These are phyloP conservation scores for Zoysia matrella DNA, from an alignment of 202 grass and related monocot genomes.

Conservation along the genomic window DNA sequence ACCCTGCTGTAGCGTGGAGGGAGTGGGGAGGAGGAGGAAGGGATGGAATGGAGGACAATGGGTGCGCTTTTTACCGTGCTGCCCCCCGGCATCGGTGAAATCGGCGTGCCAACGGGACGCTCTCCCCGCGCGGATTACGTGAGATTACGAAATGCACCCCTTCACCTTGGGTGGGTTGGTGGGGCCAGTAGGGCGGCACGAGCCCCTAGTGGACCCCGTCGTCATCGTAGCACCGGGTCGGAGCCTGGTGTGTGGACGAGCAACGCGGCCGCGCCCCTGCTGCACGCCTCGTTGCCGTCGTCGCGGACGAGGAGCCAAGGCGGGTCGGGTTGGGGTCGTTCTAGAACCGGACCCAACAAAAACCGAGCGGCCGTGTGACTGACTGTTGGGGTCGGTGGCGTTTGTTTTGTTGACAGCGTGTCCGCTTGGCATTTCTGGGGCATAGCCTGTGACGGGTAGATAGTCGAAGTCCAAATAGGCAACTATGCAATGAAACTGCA, in stretches of 20 bases:
- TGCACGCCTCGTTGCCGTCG: background rate
- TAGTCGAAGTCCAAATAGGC: too few relatives aligned
- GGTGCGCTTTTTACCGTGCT: constrained; percentile 45
- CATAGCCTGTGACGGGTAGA: too few relatives aligned
- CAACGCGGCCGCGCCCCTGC: background rate
- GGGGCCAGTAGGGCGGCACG: constrained; percentile 31
- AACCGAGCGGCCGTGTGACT: too few relatives aligned
- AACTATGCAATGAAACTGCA: too few relatives aligned
- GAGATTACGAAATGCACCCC: constrained; percentile 49
- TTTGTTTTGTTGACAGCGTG: background rate
- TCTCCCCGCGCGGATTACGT: constrained; percentile 6
- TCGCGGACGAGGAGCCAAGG: background rate
- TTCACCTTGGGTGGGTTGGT: background rate
- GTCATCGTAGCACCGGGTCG: constrained; percentile 17
- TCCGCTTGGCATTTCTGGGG: too few relatives aligned
- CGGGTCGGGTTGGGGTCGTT: background rate
- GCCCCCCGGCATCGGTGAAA: constrained; percentile 23
- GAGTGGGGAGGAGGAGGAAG: background rate
- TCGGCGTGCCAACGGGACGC: constrained; percentile 34
- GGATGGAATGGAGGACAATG: constrained; percentile 24
- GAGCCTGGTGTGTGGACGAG: constrained; percentile 25
- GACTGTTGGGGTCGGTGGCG: background rate
- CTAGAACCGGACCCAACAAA: background rate
- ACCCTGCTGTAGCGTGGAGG: background rate
- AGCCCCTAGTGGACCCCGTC: constrained; percentile 40